Base-by-base conservation (phyloP, 495 filamentous ascomycete species). In the Penicillium ochrochloron region DNA sequence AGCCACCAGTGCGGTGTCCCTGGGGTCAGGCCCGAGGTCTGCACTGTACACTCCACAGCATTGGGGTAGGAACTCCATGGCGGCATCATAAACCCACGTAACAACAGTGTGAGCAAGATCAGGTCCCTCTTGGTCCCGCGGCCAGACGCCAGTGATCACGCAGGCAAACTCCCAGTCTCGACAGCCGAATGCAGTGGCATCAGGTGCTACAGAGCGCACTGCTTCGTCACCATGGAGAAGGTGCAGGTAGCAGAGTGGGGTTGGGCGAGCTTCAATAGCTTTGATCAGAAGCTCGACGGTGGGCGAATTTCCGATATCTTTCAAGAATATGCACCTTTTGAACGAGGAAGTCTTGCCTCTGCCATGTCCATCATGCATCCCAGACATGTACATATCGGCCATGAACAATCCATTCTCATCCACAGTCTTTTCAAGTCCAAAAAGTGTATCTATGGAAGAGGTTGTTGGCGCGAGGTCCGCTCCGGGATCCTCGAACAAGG, bases 111-210 rank as follows among this genome's bases (percentile, higher is more conserved):
- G 77, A 68, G 82, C 75, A 17, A 67, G 56, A 65, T 79, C 74
- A n/a, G 78, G 81, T 59, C 74, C 78, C 75, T 88, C 84, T 76
- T 86, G 73, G 17, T 85, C 76, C 57, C 85, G 82, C 25, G 74
- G 71, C 86, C 86, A 90, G 68, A 88, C 81, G 44, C 85, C 85
- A n/a, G 86, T 88, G 59, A 90, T 62, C 25, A 88, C 84, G 61
- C 86, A 88, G 60, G 87, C 86, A 78, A 83, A 89, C 55, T 83
- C 79, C 86, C 86, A 90, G 72, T 85, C 79, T 77, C 86, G 82
- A 76, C 82, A 88, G 57, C 87, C 86, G 61, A 89, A 90, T 64
- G 86, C 86, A 70, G 82, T 83, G 62, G 76, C 77, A 70, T 84
- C 71, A 31, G 78, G 63, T 15, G 74, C 69, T 37, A 85, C 70